A percentile compares a stretch with the other conserved stretches of the same genome.
phyloP scores from a whole-genome alignment of 164 flowering plant species.

The Annona cherimola region DNA sequence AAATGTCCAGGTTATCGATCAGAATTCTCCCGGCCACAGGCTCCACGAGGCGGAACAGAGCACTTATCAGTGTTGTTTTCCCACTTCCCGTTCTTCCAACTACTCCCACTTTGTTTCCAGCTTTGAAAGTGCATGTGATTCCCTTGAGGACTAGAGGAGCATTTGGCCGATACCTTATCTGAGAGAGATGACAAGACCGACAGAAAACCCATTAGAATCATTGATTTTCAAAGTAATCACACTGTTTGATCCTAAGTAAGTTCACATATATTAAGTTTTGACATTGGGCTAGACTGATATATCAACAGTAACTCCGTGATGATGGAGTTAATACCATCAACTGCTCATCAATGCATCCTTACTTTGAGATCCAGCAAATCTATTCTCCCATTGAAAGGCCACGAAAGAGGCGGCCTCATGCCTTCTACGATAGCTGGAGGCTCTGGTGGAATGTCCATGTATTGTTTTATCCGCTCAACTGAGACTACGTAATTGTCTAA shows the following conservation, averaged over 20 bases:
- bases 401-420: constrained; percentile 61
- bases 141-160: constrained; percentile 81
- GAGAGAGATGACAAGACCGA: constrained; percentile 8
- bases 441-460: constrained; percentile 68
- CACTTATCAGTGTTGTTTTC: constrained; percentile 74
- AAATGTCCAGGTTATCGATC: constrained; percentile 25
- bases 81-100: constrained; percentile 98
- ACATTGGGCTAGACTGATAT: background rate
- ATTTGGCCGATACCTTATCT: constrained; percentile 77
- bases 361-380: constrained; percentile 67
- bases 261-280: background rate
- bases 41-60: constrained; percentile 81
- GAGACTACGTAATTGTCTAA: constrained; percentile 68
- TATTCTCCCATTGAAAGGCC: constrained; percentile 75
- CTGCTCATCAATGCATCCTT: background rate
- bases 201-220: background rate
- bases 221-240: background rate
- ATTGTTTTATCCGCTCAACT: constrained; percentile 82
- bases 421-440: constrained; percentile 64
- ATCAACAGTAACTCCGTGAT: background rate
- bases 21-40: constrained; percentile 61
- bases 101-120: constrained; percentile 71
- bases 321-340: background rate
- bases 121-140: constrained; percentile 68
- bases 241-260: background rate